Evolutionary conservation across 2,329 filamentous ascomycete species (phyloP).

Genomic region (Ophiostoma perfectum): DNA sequence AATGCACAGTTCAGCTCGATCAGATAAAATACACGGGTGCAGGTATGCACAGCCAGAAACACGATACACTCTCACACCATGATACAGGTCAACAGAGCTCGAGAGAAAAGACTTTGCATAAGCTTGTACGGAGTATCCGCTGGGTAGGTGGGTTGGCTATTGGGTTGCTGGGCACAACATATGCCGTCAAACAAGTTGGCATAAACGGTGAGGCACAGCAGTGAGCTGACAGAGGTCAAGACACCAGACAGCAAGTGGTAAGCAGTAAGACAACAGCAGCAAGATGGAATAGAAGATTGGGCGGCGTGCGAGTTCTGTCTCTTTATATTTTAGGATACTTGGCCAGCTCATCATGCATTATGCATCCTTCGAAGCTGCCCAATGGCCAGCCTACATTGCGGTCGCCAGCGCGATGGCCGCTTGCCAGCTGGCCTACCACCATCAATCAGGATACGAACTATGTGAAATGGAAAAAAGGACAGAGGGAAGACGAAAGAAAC

Average conservation of each 20-base stretch:
- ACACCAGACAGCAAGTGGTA: not conserved
- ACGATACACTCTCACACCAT: no score
- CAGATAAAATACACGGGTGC: no score
- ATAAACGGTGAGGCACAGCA: not conserved
- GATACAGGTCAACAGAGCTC: no score
- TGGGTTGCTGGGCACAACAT: not conserved
- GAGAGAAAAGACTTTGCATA: no score
- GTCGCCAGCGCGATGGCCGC: conserved; percentile 2
- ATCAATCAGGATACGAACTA: not conserved
- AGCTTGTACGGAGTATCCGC: no score
- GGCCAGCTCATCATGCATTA: conserved; percentile 7
- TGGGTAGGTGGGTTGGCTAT: no score
- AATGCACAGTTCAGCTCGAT: no score
- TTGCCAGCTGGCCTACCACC: conserved; percentile 5
- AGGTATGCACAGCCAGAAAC: no score
- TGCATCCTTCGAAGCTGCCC: not conserved
- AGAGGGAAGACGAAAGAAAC: no score
- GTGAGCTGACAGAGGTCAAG: not conserved
- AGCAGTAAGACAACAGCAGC: no score
- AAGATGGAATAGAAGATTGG: not conserved
- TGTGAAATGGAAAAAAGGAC: not conserved
- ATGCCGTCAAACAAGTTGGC: not conserved
- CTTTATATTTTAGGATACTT: not conserved
- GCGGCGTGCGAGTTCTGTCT: not conserved
- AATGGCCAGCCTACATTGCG: not conserved